Evolutionary conservation across 768 basidiomycete genomes (phyloP).

Genomic region (Auricularia sp.): DNA sequence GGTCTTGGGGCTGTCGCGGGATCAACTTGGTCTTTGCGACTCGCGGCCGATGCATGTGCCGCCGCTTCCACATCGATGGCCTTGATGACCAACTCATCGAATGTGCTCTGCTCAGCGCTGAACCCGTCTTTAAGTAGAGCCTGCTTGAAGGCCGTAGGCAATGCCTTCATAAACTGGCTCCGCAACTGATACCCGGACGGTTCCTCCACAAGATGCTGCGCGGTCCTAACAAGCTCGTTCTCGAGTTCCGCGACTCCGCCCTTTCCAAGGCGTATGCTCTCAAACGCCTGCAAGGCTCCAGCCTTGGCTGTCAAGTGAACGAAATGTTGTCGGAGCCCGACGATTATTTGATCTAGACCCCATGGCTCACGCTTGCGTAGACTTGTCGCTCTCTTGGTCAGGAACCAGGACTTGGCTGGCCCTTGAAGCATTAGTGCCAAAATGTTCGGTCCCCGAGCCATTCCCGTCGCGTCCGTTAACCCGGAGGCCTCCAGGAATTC

Average conservation of each 20-base stretch:
- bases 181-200: background rate
- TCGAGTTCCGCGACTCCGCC: background rate
- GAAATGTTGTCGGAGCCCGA: background rate
- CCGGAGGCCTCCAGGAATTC: background rate
- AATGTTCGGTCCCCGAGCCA: background rate
- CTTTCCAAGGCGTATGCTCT: background rate
- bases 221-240: background rate
- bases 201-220: background rate
- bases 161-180: background rate
- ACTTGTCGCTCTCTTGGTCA: background rate
- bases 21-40: background rate
- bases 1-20: background rate
- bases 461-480: background rate
- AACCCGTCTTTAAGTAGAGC: background rate
- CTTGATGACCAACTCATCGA: background rate
- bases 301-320: background rate
- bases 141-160: background rate
- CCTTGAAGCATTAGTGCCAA: background rate
- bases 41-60: background rate
- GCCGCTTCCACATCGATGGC: background rate
- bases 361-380: background rate
- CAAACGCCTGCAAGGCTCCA: background rate
- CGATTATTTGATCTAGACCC: background rate
- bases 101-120: background rate
- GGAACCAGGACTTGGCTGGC: background rate